Conservation (phyloP, 2,329 filamentous ascomycete species). For the Talaromyces sp. region DNA sequence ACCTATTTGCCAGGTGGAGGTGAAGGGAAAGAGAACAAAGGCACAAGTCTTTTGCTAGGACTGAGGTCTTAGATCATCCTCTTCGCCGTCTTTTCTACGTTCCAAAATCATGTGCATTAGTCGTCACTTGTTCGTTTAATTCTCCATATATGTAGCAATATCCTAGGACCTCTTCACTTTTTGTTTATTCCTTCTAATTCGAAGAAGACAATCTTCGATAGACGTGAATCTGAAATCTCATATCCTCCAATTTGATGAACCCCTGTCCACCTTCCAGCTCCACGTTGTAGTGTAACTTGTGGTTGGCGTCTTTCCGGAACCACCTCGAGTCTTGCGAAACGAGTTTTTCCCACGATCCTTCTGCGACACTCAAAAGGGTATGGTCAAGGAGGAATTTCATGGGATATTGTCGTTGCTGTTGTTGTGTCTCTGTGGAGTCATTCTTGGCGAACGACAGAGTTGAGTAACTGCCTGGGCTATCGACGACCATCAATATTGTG, state of each 20-base stretch:
- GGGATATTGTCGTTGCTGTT: conserved; percentile 64
- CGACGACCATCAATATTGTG: conserved; percentile 76
- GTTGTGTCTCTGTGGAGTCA: background rate
- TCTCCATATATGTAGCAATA: conserved; percentile 19
- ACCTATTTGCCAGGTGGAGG: conserved; percentile 81
- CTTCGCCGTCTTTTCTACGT: conserved; percentile 8
- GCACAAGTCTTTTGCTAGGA: conserved; percentile 65
- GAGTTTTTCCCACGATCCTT: conserved; percentile 67
- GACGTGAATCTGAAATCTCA: conserved; percentile 89
- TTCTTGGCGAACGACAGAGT: conserved; percentile 67
- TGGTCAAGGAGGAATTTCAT: conserved; percentile 93
- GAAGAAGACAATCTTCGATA: conserved; percentile 52
- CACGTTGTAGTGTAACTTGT: conserved; percentile 71
- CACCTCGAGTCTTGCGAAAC: conserved; percentile 74
- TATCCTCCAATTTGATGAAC: conserved; percentile 76
- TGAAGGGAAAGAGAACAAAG: conserved; percentile 52
- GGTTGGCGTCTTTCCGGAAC: conserved; percentile 67
- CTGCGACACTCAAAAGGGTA: conserved; percentile 59
- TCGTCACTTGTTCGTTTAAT: conserved; percentile 12
- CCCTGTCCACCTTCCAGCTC: conserved; percentile 59
- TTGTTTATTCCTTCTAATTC: background rate
- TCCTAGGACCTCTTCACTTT: conserved; percentile 21
- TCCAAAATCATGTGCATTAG: conserved; percentile 20
- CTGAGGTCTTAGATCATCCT: conserved; percentile 51
- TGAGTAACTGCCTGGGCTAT: conserved; percentile 91